Evolutionary conservation across 371 early-diverging fungal genomes (phyloP), one percentile per base, ranked within the genome.

Genomic region (Lichtheimia ramosa): DNA sequence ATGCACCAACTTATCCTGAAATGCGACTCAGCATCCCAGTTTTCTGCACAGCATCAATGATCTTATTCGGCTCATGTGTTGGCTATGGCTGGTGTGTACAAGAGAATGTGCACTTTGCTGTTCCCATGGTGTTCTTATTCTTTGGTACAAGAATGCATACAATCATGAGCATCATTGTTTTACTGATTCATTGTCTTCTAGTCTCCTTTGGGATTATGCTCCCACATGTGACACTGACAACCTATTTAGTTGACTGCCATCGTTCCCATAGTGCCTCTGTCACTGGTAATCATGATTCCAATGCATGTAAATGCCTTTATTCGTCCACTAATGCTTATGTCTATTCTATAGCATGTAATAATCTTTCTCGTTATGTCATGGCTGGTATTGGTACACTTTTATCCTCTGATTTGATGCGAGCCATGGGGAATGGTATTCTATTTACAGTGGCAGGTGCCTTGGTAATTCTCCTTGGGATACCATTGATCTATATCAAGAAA

Each of bases 191-290:
- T 27, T 24, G 28, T 3, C 43, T 43, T 46, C n/a, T 62, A 79
- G 77, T 69, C 14, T 75, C 75, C 43, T 43, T 73, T 20, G 58
- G 66, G 0, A 14, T 70, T 4, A 73, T 74, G 70, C 46, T 70
- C 23, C 77, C 77, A 14, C 70, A 74, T 34, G 69, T 80, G 3
- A 65, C 66, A 24, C 52, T 80, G 10, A 63, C 60, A 5, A 68
- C 81, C 1, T 80, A 80, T 23, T 63, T 80, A 51, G 70, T 77
- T 3, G 81, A 80, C 41, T 80, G 75, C 25, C 73, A 70, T 48
- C 70, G 71, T 8, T 65, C 56, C 20, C 63, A 61, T 25, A 63
- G 75, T 42, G 81, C 81, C 2, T 80, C 81, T 20, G 77, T 74
- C 2, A 77, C 77, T 13, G 69, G 69, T 68, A 68, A 57, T 27